Conservation (phyloP, 441 rosid species). For the Gossypium laxum region DNA sequence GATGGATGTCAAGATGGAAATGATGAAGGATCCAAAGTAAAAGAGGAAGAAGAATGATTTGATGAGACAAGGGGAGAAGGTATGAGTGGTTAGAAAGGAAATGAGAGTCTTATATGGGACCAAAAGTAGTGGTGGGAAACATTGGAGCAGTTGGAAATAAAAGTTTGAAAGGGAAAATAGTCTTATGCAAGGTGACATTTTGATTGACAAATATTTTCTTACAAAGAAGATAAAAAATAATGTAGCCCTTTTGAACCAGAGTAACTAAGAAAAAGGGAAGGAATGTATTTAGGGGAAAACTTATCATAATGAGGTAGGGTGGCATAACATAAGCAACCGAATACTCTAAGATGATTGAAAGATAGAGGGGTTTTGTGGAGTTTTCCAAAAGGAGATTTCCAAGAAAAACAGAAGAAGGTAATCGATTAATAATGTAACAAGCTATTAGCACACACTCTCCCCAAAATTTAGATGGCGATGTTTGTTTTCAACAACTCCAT, state of each 20-base stretch:
- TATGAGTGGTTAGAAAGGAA: too few species aligned
- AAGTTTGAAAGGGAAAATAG: background rate
- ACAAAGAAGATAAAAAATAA: too few species aligned
- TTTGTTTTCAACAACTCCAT: background rate
- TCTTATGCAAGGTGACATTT: background rate
- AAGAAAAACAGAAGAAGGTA: background rate
- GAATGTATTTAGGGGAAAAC: background rate
- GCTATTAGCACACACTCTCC: background rate
- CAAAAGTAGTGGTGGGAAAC: background rate
- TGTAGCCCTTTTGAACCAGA: background rate
- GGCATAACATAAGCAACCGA: background rate
- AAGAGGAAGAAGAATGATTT: too few species aligned
- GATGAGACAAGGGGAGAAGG: too few species aligned
- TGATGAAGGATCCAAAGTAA: too few species aligned
- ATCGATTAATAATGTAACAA: background rate
- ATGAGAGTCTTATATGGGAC: background rate
- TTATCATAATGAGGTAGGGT: background rate
- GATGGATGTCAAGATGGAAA: too few species aligned
- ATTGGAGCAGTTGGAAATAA: background rate
- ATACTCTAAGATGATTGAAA: background rate
- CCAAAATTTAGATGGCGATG: background rate
- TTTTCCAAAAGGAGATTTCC: background rate
- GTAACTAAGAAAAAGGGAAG: too few species aligned
- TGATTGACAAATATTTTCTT: background rate
- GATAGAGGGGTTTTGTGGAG: background rate